Evolutionary conservation across 805 yeast genomes (phyloP), one percentile per base, ranked within the genome.

Genomic region (Yamadazyma endophytica): DNA sequence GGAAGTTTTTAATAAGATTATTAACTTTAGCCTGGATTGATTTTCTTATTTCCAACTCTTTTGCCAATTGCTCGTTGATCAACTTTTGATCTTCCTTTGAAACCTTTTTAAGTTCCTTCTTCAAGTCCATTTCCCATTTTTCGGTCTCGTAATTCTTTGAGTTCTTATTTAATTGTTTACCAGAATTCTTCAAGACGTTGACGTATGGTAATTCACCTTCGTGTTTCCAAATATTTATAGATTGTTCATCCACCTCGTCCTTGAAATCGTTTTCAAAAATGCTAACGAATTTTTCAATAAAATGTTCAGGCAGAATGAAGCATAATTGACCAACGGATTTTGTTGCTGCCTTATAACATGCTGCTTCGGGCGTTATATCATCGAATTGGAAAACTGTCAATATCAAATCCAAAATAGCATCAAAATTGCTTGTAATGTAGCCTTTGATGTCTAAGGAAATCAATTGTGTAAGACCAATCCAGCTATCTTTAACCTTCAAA

Each of bases 121-220:
- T 76, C 19, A 92, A 72, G 31, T 74, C 73, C 44, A 81, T 88
- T 51, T 92, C 98, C 97, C 97, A 90, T 53, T 85, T 78, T 37
- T 74, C 61, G 2, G 89, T 82, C 46, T 82, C 95, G 46, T 86
- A 86, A 47, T 88, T 96, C 50, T 80, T 88, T 1, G 85, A 63
- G 51, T 85, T 85, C 52, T 83, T 85, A 49, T 76, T 75, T 15
- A 35, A 20, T 9, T 77, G 75, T 4, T 59, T 63, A 20, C 58
- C 57, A 19, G 64, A 61, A 9, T 62, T 58, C 48, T 65, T 71
- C 33, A 59, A 60, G 9, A 52, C 46, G 21, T 69, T 72, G 29
- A 84, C 54, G 4, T 84, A 76, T 47, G 85, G 78, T 13, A 78
- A 57, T 2, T 82, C 92, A 32, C 82, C 52, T 27, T 73, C 79